Percentiles rank a stretch among this genome's conserved stretches.
These are phyloP conservation scores for Tolypocladium endophyticum DNA, from an alignment of 2,329 filamentous ascomycete species.

Conservation along the genomic window DNA sequence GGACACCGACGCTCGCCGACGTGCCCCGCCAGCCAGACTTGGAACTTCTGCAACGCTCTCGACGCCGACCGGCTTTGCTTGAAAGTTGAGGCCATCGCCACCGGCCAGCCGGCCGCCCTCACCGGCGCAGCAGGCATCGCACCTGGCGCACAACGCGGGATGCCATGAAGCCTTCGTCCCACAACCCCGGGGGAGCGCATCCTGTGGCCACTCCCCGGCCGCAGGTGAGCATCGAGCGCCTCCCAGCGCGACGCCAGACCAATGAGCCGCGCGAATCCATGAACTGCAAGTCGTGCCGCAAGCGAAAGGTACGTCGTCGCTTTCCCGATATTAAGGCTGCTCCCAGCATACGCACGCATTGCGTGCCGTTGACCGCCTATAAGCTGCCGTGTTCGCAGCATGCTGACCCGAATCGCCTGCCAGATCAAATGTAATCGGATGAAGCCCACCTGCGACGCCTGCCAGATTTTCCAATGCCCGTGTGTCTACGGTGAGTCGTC, in stretches of 20 bases:
- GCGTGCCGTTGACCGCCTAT: not conserved
- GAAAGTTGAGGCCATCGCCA: not conserved
- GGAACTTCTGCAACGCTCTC: not conserved
- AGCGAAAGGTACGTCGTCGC: slow-evolving; percentile 59
- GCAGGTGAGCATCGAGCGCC: slow-evolving; percentile 70
- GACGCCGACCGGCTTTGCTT: not conserved
- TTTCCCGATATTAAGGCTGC: not conserved
- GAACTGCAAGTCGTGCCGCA: slow-evolving; percentile 93
- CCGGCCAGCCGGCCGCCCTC: not conserved
- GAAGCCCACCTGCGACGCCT: slow-evolving; percentile 77
- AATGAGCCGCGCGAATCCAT: slow-evolving; percentile 79
- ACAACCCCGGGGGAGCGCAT: slow-evolving; percentile 13
- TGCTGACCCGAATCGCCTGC: slow-evolving; percentile 1
- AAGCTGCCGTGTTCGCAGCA: not conserved
- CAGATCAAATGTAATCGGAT: slow-evolving; percentile 89
- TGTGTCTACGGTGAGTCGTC: slow-evolving; percentile 71
- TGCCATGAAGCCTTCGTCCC: slow-evolving; percentile 18
- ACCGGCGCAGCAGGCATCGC: not conserved
- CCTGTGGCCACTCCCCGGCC: slow-evolving; percentile 56
- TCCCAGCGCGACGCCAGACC: slow-evolving; percentile 59
- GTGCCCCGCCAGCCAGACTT: not conserved
- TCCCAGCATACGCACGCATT: not conserved
- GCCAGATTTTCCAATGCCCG: slow-evolving; percentile 77
- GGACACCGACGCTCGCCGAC: not conserved
- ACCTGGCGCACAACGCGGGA: not conserved